Evolutionary conservation across 2,329 filamentous ascomycete species (phyloP).

Genomic region (Dothistroma pini): DNA sequence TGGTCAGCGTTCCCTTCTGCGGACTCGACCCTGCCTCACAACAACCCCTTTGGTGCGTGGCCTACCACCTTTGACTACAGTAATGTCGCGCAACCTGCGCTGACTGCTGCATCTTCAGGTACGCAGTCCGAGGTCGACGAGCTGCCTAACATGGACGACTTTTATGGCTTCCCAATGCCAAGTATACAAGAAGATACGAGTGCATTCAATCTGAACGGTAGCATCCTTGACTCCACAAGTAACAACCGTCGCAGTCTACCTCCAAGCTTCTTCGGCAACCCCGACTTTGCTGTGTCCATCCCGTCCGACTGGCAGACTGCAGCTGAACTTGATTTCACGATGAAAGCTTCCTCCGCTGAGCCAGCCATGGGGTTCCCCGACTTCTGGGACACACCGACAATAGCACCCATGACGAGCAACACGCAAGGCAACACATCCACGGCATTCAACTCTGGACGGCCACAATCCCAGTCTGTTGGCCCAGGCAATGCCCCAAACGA

Average conservation of each 20-base stretch:
- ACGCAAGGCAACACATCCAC: slow-evolving; percentile 15
- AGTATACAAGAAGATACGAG: slow-evolving; percentile 32
- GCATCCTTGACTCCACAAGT: slow-evolving; percentile 11
- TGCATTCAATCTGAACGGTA: slow-evolving; percentile 14
- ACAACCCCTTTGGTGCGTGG: slow-evolving; percentile 35
- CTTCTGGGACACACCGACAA: slow-evolving; percentile 25
- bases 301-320: slow-evolving; percentile 21
- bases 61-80: slow-evolving; percentile 26
- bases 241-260: slow-evolving; percentile 33
- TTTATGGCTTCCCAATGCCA: slow-evolving; percentile 30
- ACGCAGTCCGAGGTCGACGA: slow-evolving; percentile 39
- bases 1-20: slow-evolving; percentile 31
- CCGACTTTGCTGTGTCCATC: slow-evolving; percentile 21
- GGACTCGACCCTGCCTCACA: slow-evolving; percentile 30
- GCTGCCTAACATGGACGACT: slow-evolving; percentile 34
- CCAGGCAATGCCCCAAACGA: slow-evolving; percentile 28
- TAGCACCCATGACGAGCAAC: slow-evolving; percentile 14
- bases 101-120: slow-evolving; percentile 39
- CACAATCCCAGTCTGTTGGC: slow-evolving; percentile 30
- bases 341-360: slow-evolving; percentile 12
- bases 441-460: slow-evolving; percentile 19
- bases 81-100: slow-evolving; percentile 33
- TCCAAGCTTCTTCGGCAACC: slow-evolving; percentile 31
- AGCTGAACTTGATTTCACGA: slow-evolving; percentile 13
- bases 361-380: slow-evolving; percentile 17